Percentiles rank a stretch among this genome's conserved stretches.
Conservation (phyloP, 306 rosid genomes). For the Cucumis hystrix region DNA sequence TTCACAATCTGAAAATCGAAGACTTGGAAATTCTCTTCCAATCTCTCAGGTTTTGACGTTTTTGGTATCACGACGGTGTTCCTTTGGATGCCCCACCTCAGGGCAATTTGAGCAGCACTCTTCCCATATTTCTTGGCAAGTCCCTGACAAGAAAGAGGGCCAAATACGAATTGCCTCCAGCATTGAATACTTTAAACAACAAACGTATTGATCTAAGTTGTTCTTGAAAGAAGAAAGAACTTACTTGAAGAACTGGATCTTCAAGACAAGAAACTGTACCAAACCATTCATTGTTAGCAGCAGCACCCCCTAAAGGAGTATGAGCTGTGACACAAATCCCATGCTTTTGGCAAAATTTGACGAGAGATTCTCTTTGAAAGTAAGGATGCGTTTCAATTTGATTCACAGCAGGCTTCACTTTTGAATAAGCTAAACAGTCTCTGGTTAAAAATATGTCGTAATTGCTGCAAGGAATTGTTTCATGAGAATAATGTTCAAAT, state of each 20-base stretch:
- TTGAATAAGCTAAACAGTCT: conserved; percentile 82
- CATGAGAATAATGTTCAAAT: conserved; percentile 18
- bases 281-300: conserved; percentile 66
- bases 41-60: conserved; percentile 61
- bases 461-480: conserved; percentile 58
- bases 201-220: not conserved
- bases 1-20: conserved; percentile 51
- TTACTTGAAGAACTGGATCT: conserved; percentile 63
- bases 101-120: conserved; percentile 57
- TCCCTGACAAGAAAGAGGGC: conserved; percentile 25
- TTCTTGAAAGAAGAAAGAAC: not conserved
- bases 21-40: conserved; percentile 64
- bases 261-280: conserved; percentile 70
- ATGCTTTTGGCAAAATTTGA: conserved; percentile 80
- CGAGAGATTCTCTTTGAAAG: conserved; percentile 79
- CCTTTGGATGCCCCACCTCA: conserved; percentile 76
- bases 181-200: not conserved
- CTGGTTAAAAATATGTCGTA: conserved; percentile 77
- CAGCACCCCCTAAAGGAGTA: conserved; percentile 88
- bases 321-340: conserved; percentile 81
- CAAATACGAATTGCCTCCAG: not conserved
- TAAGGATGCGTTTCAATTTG: conserved; percentile 95
- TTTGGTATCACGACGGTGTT: conserved; percentile 68
- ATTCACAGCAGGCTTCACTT: conserved; percentile 89
- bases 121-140: conserved; percentile 62